Percentiles rank a stretch among this genome's conserved stretches.
Evolutionary conservation across 768 basidiomycete genomes (phyloP).

Genomic region (Trametes sanguinea): DNA sequence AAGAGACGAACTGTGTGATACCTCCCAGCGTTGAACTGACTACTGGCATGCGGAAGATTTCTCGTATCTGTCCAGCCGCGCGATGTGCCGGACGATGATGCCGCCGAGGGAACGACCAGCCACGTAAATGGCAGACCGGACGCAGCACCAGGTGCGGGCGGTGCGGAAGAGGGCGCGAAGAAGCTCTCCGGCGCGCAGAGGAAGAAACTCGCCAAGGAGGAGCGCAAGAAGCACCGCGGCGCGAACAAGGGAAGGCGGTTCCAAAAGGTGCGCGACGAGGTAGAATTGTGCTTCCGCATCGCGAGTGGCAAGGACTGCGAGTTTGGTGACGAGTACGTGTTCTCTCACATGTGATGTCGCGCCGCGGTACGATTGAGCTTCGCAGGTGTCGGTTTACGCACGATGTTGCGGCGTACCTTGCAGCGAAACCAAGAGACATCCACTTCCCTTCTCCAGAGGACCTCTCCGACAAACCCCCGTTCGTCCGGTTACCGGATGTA

Average conservation of each 20-base stretch:
- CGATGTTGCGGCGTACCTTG: slow-evolving; percentile 74
- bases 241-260: slow-evolving; percentile 85
- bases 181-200: slow-evolving; percentile 38
- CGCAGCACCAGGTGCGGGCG: slow-evolving; percentile 15
- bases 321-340: slow-evolving; percentile 62
- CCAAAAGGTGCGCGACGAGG: slow-evolving; percentile 73
- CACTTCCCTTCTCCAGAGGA: slow-evolving; percentile 48
- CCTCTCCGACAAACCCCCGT: slow-evolving; percentile 53
- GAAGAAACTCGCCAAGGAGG: slow-evolving; percentile 56
- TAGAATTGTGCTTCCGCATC: slow-evolving; percentile 81
- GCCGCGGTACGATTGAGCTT: background rate
- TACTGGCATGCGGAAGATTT: slow-evolving; percentile 35
- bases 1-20: slow-evolving; percentile 17
- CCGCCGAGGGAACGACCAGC: slow-evolving; percentile 61
- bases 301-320: slow-evolving; percentile 74
- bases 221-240: slow-evolving; percentile 74
- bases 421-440: slow-evolving; percentile 74
- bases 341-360: background rate
- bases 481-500: slow-evolving; percentile 38
- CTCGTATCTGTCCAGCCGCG: slow-evolving; percentile 36
- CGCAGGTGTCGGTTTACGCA: slow-evolving; percentile 79
- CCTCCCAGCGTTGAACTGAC: too few species aligned
- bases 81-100: slow-evolving; percentile 52
- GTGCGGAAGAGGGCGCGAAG: slow-evolving; percentile 27
- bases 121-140: slow-evolving; percentile 28